Conservation (phyloP, 805 yeast genomes). For the Yamadazyma nakazawae region DNA sequence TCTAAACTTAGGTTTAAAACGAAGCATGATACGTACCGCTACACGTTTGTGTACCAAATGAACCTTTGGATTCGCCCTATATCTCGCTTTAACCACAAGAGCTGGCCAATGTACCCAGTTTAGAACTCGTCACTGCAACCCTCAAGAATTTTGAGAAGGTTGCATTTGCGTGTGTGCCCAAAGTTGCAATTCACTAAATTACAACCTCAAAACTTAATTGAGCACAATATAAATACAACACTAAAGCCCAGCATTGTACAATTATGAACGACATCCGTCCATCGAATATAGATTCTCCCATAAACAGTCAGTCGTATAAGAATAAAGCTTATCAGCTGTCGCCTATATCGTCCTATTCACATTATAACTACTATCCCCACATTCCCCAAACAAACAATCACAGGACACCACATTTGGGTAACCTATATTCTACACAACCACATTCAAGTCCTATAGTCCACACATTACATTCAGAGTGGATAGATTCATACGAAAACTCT, state of each 20-base stretch:
- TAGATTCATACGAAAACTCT: slow-evolving; percentile 18
- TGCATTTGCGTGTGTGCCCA: slow-evolving; percentile 1
- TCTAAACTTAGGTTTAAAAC: no score
- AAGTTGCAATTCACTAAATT: slow-evolving; percentile 3
- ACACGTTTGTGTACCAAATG: no score
- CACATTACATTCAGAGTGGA: slow-evolving; percentile 26
- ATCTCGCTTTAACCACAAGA: background rate
- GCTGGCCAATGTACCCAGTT: slow-evolving; percentile 1
- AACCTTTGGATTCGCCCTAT: no score
- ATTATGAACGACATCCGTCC: slow-evolving; percentile 8
- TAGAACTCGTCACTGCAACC: slow-evolving; percentile 3
- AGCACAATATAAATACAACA: slow-evolving; percentile 6
- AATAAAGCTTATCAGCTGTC: background rate
- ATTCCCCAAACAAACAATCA: slow-evolving; percentile 1
- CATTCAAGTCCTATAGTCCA: slow-evolving; percentile 11
- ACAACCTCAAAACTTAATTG: slow-evolving; percentile 1
- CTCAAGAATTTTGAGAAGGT: background rate
- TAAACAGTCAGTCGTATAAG: background rate
- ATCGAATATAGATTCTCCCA: background rate
- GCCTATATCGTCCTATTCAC: background rate
- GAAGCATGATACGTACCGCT: no score
- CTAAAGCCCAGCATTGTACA: background rate
- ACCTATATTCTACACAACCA: slow-evolving; percentile 4
- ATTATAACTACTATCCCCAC: background rate
- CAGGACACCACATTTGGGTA: background rate